Evolutionary conservation across 2,329 filamentous ascomycete genomes (phyloP).

Genomic region (Monilinia fructicola): DNA sequence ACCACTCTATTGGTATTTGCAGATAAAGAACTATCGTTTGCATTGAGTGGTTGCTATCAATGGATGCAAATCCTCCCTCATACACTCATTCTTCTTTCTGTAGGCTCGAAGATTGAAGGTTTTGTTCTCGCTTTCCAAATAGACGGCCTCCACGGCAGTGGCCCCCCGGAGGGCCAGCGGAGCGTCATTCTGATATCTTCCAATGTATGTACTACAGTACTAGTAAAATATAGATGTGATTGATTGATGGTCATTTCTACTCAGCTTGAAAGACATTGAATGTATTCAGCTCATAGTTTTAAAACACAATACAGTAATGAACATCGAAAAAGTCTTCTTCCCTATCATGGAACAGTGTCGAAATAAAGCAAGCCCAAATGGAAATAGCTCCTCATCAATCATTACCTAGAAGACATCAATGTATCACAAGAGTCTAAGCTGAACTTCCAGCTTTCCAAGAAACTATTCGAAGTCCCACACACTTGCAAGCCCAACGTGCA

Average conservation of each 20-base stretch:
- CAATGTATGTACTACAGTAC: neutral
- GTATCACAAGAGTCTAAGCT: conserved; percentile 1
- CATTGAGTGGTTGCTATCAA: no score
- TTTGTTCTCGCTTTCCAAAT: no score
- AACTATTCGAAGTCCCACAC: neutral
- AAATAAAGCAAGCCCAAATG: neutral
- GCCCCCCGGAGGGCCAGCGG: no score
- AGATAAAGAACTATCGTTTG: neutral
- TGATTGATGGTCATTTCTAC: neutral
- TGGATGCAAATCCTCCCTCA: no score
- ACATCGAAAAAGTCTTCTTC: neutral
- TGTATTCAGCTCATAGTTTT: neutral
- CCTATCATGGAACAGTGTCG: neutral
- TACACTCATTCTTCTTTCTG: no score
- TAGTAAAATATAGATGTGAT: neutral
- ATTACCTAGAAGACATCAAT: conserved; percentile 2
- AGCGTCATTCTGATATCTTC: no score
- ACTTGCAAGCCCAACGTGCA: conserved; percentile 1
- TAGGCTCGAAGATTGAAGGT: no score
- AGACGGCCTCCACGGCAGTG: no score
- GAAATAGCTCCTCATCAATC: neutral
- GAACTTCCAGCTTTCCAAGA: conserved; percentile 19
- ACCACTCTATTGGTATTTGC: neutral
- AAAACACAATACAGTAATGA: neutral
- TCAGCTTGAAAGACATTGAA: neutral